Evolutionary conservation across 2,329 filamentous ascomycete genomes (phyloP).

Genomic region (Macroventuria anomochaeta): DNA sequence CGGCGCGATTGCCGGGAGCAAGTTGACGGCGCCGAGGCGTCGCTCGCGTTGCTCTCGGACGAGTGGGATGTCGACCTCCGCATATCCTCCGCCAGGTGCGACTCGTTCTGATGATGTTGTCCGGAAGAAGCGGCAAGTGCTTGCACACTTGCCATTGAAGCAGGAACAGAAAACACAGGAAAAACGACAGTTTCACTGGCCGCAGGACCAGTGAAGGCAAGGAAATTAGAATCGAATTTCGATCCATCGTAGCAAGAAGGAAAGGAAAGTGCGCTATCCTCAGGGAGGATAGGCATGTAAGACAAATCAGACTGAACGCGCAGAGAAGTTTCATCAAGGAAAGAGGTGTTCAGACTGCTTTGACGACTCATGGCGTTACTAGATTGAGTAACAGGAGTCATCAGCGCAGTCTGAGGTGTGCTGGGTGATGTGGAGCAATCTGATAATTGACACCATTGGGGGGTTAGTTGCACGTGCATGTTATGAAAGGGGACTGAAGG

Average conservation of each 20-base stretch:
- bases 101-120: constrained; percentile 24
- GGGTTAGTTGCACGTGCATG: constrained; percentile 42
- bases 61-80: constrained; percentile 55
- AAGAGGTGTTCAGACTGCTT: constrained; percentile 52
- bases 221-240: constrained; percentile 43
- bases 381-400: constrained; percentile 48
- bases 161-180: constrained; percentile 35
- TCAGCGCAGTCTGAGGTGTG: constrained; percentile 46
- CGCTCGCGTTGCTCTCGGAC: constrained; percentile 50
- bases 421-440: constrained; percentile 47
- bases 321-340: constrained; percentile 47
- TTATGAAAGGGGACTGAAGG: constrained; percentile 28
- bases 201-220: constrained; percentile 41
- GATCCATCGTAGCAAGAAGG: constrained; percentile 43
- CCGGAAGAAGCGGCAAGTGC: constrained; percentile 43
- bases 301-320: constrained; percentile 52
- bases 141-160: constrained; percentile 38
- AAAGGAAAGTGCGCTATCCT: constrained; percentile 47
- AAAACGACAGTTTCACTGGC: constrained; percentile 48
- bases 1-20: constrained; percentile 56
- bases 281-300: constrained; percentile 45
- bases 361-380: constrained; percentile 55
- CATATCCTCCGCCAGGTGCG: constrained; percentile 57
- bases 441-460: constrained; percentile 42
- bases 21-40: constrained; percentile 52